Evolutionary conservation across 1,139 yeast genomes (phyloP), one percentile per base, ranked within the genome.

Genomic region (Suhomyces maxii): DNA sequence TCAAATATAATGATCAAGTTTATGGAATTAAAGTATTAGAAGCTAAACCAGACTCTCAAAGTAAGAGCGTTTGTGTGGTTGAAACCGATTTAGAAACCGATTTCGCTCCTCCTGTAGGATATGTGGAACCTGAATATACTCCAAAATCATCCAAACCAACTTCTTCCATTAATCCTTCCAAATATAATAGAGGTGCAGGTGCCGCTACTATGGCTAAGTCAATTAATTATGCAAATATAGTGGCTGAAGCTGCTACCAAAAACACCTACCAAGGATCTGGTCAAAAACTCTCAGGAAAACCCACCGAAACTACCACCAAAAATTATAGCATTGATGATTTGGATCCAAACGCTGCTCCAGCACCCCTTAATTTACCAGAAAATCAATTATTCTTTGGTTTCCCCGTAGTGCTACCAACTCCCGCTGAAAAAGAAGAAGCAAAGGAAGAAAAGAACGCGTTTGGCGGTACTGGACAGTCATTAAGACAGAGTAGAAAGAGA

Each of bases 81-180:
- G 99, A 95, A 62, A 95, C 99, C 0, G 99, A 95, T 71, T 77
- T 95, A 53, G 96, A 89, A 51, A 96, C 97, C 0, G 99, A 95
- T 62, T 95, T 95, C 71, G 99, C 98, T 2, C 96, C 99, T 4
- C 99, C 99, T 0, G 97, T 93, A 6, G 99, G 99, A 0, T 95
- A 95, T 60, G 97, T 89, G 28, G 99, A 93, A 61, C 96, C 96
- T 1, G 86, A 83, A 55, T 82, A 82, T 53, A 68, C 61, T 41
- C 78, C 77, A 7, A 57, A 60, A 41, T 61, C 58, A 6, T 58
- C 64, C n/a, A 51, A 47, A 34, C 53, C 52, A 0, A 56, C 64
- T 14, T 56, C 62, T 10, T 68, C 56, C 23, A 71, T 71, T 31
- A 62, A 65, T 33, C 75, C 77, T 2, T 52, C 68, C 3, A 64